Evolutionary conservation across 1,139 yeast species (phyloP), one percentile per base, ranked within the genome.

Genomic region (Candida neerlandica): DNA sequence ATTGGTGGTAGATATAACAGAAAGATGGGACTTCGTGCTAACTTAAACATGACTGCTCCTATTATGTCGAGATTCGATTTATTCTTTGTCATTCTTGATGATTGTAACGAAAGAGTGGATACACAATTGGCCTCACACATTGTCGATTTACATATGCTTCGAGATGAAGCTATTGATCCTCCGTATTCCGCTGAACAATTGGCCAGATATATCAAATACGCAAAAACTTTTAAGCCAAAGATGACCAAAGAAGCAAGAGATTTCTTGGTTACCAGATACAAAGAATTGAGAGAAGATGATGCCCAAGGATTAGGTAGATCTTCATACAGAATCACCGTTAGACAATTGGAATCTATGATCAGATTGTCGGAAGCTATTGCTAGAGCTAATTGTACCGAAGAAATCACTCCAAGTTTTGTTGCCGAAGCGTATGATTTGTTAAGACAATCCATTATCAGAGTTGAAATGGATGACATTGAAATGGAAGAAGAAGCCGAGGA

Each of bases 1-100:
- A 83, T 94, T 48, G 96, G 94, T 29, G 99, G 99, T 49, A 80
- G 99, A 60, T 94, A 94, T 66, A 92, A 94, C 69, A 80, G 97
- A 53, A 91, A 89, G 63, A 68, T 85, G 44, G 89, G 96, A 1
- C 77, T 94, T 53, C 77, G 97, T 55, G 85, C 96, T 47, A 94
- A 94, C 64, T 79, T 95, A 63, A 86, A 88, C 63, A 91, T 94
- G 97, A 89, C 97, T n/a, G 98, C 98, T 1, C 99, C 99, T 2
- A 94, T 94, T 66, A 94, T 94, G 97, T 92, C 98, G 32, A 86
- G 99, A 73, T 94, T 94, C 65, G 99, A 94, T 70, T 73, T 95
- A 57, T 95, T 95, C 66, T 94, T 95, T 64, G 98, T 94, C 33
- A 87, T 94, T 47, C 76, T 94, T 57, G 99, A 94, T 70, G 99